Conservation (phyloP, 768 basidiomycete genomes). For the Mycena crocata region DNA sequence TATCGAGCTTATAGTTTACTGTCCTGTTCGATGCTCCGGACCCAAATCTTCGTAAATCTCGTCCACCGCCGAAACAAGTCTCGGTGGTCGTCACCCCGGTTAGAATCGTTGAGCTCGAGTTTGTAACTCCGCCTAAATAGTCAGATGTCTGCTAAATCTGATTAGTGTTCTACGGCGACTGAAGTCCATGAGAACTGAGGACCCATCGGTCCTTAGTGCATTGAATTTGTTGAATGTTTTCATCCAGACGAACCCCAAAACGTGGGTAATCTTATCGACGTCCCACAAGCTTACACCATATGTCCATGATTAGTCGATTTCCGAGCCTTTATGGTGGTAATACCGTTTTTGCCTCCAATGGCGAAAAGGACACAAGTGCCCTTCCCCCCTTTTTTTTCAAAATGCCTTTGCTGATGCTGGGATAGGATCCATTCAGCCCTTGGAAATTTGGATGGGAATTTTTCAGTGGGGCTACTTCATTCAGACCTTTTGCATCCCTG, state of each 20-base stretch:
- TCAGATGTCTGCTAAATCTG: not conserved
- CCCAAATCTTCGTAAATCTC: conserved; percentile 38
- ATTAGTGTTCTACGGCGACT: not conserved
- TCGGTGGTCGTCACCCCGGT: not conserved
- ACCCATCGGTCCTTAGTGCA: not conserved
- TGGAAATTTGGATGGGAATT: conserved; percentile 56
- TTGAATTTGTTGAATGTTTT: conserved; percentile 50
- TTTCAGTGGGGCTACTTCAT: conserved; percentile 50
- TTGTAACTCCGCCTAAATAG: not conserved
- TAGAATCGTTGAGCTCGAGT: conserved; percentile 10
- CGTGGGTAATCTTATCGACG: conserved; percentile 27
- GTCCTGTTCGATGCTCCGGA: conserved; percentile 18
- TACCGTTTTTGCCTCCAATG: not conserved
- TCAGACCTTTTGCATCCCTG: not conserved
- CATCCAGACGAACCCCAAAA: conserved; percentile 45
- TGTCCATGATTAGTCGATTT: not conserved
- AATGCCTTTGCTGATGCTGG: not conserved
- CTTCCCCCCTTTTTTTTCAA: not conserved
- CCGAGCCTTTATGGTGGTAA: not conserved
- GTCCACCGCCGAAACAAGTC: conserved; percentile 21
- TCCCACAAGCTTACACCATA: not conserved
- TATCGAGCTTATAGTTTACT: conserved; percentile 13
- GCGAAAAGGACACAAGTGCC: not conserved
- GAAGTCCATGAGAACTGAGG: not conserved
- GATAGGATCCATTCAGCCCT: conserved; percentile 37